A percentile compares a stretch with the other conserved stretches of the same genome.
Conservation (phyloP, 139 green algal species). For the Nannochloris sp. region DNA sequence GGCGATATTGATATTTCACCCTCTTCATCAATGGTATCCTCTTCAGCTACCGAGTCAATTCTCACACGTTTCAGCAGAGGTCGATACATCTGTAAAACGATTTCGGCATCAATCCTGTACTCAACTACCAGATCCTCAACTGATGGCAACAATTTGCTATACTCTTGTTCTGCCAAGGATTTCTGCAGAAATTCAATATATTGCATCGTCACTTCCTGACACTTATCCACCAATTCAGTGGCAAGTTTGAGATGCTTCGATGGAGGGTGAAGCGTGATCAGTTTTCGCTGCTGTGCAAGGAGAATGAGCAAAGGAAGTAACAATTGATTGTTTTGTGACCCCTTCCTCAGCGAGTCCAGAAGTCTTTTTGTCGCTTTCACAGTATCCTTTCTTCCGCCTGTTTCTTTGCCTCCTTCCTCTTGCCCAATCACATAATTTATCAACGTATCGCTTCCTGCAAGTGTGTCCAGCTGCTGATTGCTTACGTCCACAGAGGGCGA, state of each 20-base stretch:
- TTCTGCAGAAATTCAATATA: slow-evolving; percentile 60
- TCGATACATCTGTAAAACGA: slow-evolving; percentile 56
- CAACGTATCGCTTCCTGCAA: slow-evolving; percentile 47
- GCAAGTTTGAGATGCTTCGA: slow-evolving; percentile 71
- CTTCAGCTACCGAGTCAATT: not conserved
- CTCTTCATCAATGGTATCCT: not conserved
- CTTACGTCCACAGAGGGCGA: slow-evolving; percentile 38
- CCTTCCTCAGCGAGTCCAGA: slow-evolving; percentile 27
- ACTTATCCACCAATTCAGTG: slow-evolving; percentile 70
- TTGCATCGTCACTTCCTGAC: slow-evolving; percentile 49
- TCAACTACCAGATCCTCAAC: slow-evolving; percentile 34
- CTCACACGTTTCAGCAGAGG: slow-evolving; percentile 36
- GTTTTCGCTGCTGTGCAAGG: slow-evolving; percentile 63
- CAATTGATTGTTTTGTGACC: slow-evolving; percentile 33
- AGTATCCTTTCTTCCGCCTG: slow-evolving; percentile 9
- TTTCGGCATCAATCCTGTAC: slow-evolving; percentile 59
- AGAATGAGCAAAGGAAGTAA: slow-evolving; percentile 67
- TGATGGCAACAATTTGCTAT: slow-evolving; percentile 41
- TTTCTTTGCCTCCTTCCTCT: slow-evolving; percentile 6
- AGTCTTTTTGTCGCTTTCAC: slow-evolving; percentile 28
- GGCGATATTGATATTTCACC: slow-evolving; percentile 16
- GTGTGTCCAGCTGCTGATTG: slow-evolving; percentile 45
- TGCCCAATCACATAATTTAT: slow-evolving; percentile 7
- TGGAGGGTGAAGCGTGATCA: slow-evolving; percentile 38
- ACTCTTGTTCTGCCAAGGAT: slow-evolving; percentile 36